phyloP scores from a whole-genome alignment of 1,139 yeast species.

The Debaryomyces nepalensis region DNA sequence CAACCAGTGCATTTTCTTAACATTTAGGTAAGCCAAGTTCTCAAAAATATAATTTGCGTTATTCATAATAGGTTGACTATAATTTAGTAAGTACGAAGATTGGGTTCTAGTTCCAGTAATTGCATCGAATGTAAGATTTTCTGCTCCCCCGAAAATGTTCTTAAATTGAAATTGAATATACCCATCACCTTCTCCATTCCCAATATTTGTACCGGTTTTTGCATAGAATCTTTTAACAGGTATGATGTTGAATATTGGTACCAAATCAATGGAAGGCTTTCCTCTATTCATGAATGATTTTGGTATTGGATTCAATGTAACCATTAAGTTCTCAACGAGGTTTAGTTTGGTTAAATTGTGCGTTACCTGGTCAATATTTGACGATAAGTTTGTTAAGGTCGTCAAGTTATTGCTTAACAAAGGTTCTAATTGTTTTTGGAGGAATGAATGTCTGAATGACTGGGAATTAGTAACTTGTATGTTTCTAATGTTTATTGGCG shows the following conservation, averaged over 20 bases:
- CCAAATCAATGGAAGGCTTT: constrained; percentile 42
- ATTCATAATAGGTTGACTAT: constrained; percentile 62
- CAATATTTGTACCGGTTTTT: constrained; percentile 91
- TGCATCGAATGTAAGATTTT: constrained; percentile 74
- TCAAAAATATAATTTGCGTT: constrained; percentile 60
- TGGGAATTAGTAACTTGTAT: constrained; percentile 62
- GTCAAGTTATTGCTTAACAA: constrained; percentile 40
- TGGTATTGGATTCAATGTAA: constrained; percentile 41
- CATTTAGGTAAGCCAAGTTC: constrained; percentile 57
- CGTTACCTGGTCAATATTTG: constrained; percentile 47
- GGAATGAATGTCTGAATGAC: constrained; percentile 54
- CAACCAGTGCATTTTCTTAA: constrained; percentile 71
- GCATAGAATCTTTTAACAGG: constrained; percentile 75
- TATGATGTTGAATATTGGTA: constrained; percentile 58
- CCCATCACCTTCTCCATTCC: constrained; percentile 96
- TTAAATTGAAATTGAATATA: constrained; percentile 75
- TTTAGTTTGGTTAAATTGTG: constrained; percentile 47
- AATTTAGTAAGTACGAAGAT: constrained; percentile 70
- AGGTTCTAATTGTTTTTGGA: constrained; percentile 59
- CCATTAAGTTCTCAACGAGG: constrained; percentile 49
- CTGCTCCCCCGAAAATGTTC: constrained; percentile 90
- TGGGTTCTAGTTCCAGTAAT: constrained; percentile 78
- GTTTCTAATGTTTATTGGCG: constrained; percentile 49
- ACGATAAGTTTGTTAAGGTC: constrained; percentile 43
- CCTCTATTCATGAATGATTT: constrained; percentile 20